Percentiles rank a stretch among this genome's conserved stretches.
Evolutionary conservation across 2,329 filamentous ascomycete species (phyloP).

Genomic region (Chaetomium sp.): DNA sequence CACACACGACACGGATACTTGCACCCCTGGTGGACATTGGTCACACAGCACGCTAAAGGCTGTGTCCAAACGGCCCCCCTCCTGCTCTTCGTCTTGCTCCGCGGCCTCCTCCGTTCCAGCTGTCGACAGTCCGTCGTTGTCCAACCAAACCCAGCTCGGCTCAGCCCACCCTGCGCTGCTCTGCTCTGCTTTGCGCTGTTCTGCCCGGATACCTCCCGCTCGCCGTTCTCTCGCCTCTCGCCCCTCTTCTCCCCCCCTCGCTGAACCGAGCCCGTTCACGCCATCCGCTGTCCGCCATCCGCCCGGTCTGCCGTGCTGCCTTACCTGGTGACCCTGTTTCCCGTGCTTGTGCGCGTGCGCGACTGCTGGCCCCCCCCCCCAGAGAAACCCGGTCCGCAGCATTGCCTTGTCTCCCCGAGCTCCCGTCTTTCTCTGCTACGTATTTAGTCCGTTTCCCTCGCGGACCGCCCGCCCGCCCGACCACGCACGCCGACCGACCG

Average conservation of each 20-base stretch:
- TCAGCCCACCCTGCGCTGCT: no score
- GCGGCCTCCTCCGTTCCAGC: slow-evolving; percentile 3
- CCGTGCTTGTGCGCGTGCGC: not conserved
- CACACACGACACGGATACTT: slow-evolving; percentile 21
- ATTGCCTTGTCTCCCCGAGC: no score
- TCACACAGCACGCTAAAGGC: slow-evolving; percentile 16
- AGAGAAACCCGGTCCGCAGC: not conserved
- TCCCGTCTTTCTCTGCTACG: not conserved
- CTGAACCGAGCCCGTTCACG: no score
- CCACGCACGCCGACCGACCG: no score
- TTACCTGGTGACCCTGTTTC: slow-evolving; percentile 1
- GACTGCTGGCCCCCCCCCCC: not conserved
- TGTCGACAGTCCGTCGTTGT: not conserved
- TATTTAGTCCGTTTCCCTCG: slow-evolving; percentile 19
- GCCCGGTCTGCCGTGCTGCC: slow-evolving; percentile 5
- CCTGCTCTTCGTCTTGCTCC: slow-evolving; percentile 4
- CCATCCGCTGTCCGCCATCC: not conserved
- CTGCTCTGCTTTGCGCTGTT: no score
- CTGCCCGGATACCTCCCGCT: no score
- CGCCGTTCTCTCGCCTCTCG: no score
- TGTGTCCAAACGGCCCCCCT: slow-evolving; percentile 18
- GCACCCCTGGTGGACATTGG: slow-evolving; percentile 24
- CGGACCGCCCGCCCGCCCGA: slow-evolving; percentile 11
- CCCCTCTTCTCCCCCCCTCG: no score
- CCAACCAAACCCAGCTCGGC: no score